phyloP scores from a whole-genome alignment of 2,329 filamentous ascomycete genomes.

The Thelonectria olida region DNA sequence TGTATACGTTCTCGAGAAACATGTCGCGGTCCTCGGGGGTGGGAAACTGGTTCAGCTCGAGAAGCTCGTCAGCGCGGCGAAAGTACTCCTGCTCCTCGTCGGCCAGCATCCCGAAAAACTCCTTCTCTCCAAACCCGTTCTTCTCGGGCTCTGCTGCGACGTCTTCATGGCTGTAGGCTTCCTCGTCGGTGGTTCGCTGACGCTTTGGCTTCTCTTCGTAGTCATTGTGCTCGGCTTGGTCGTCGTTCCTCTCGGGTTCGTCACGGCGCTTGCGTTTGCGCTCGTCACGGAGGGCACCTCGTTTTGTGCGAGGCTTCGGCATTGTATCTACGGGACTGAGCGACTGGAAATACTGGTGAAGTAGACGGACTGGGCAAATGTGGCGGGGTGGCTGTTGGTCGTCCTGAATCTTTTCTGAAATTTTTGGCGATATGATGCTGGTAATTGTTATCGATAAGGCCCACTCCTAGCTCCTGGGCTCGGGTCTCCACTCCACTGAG shows the following conservation, averaged over 20 bases:
- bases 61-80: slow-evolving; percentile 84
- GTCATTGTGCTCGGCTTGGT: neutral
- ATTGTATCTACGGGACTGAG: slow-evolving; percentile 40
- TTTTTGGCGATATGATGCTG: slow-evolving; percentile 5
- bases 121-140: slow-evolving; percentile 60
- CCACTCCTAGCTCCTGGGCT: neutral
- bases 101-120: slow-evolving; percentile 93
- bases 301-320: slow-evolving; percentile 56
- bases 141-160: slow-evolving; percentile 37
- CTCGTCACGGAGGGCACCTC: slow-evolving; percentile 50
- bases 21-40: slow-evolving; percentile 75
- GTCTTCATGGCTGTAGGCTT: slow-evolving; percentile 32
- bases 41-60: slow-evolving; percentile 89
- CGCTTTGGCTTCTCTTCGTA: slow-evolving; percentile 37
- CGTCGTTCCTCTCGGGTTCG: slow-evolving; percentile 32
- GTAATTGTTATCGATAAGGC: slow-evolving; percentile 32
- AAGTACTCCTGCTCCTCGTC: slow-evolving; percentile 97
- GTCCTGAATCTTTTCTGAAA: slow-evolving; percentile 28
- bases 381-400: slow-evolving; percentile 26
- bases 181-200: slow-evolving; percentile 35
- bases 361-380: slow-evolving; percentile 17
- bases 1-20: slow-evolving; percentile 84
- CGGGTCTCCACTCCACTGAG: neutral
- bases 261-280: slow-evolving; percentile 52
- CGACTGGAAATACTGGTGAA: slow-evolving; percentile 1